Evolutionary conservation across 2,329 filamentous ascomycete species (phyloP), one percentile per base, ranked within the genome.

Genomic region (Cercospora sesami): DNA sequence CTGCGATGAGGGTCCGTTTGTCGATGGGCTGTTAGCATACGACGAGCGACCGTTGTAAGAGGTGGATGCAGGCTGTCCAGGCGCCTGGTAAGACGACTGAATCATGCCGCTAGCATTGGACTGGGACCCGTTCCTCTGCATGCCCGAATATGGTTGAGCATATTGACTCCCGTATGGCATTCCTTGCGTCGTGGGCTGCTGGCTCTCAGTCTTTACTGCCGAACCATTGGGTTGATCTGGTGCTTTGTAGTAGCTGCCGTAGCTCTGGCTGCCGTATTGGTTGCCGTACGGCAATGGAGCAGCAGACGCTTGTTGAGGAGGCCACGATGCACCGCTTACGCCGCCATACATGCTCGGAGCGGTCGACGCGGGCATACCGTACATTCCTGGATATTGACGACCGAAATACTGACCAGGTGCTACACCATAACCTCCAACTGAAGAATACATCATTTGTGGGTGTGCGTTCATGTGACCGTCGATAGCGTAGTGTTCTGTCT

Each of bases 401-500:
- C 64, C 72, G 39, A 75, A 75, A 58, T 78, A 79, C 64, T 75
- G 74, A 9, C 74, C 74, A 2, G 74, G 74, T 31, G 76, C 67
- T 42, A 78, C 74, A 33, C 71, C 73, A 59, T 79, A 78, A 5
- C 70, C 62, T 8, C 67, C 69, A 73, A 78, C 76, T 14, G 71
- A 67, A 26, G 70, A 68, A 67, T 78, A 78, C 71, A 77, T 74
- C 69, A 76, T 72, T 36, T 76, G 73, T 9, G 78, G 77, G 63
- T 79, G 77, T n/a, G 75, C 75, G 63, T 79, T 75, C 67, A 75
- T 76, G 61, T 76, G 71, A 16, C 73, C 73, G 64, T 79, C 76
- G 33, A 79, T 73, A 10, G 77, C 77, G 64, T 77, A 79, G 62
- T 79, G 77, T 65, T 79, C 78, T 0, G 73, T 74, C 66, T 79